Conservation (phyloP, 331 rosid genomes). For the Cydonia oblonga region DNA sequence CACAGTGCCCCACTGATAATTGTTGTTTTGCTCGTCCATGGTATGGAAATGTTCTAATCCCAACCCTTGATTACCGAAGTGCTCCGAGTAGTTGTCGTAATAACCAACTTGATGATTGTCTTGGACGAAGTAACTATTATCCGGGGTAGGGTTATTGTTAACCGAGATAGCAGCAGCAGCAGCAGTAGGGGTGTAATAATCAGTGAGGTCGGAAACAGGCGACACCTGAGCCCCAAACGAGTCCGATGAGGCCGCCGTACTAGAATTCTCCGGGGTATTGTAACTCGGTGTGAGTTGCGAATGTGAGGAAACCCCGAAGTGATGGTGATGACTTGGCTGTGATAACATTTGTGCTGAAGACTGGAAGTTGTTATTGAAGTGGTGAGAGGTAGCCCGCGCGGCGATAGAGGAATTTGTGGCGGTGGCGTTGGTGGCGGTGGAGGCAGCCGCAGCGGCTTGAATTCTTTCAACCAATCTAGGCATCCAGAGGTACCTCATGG, state of each 20-base stretch:
- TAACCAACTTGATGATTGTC: slow-evolving; percentile 16
- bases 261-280: slow-evolving; percentile 51
- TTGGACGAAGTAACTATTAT: slow-evolving; percentile 16
- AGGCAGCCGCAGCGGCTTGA: slow-evolving; percentile 42
- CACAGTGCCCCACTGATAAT: slow-evolving; percentile 20
- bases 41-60: slow-evolving; percentile 28
- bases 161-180: background rate
- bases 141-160: slow-evolving; percentile 13
- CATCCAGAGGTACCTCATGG: slow-evolving; percentile 96
- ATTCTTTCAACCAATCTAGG: slow-evolving; percentile 84
- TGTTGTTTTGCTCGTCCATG: slow-evolving; percentile 32
- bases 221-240: slow-evolving; percentile 65
- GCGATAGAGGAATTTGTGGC: background rate
- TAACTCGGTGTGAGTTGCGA: slow-evolving; percentile 30
- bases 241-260: slow-evolving; percentile 56
- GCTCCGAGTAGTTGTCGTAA: slow-evolving; percentile 10
- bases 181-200: slow-evolving; percentile 19
- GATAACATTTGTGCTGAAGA: background rate
- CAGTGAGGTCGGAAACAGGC: slow-evolving; percentile 48
- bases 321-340: background rate
- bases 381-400: background rate
- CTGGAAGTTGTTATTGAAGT: background rate
- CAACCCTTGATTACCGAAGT: background rate
- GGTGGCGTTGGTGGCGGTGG: background rate
- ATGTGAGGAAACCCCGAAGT: slow-evolving; percentile 11